Conservation (phyloP, 2,329 filamentous ascomycete species). For the Xylaria sp. region DNA sequence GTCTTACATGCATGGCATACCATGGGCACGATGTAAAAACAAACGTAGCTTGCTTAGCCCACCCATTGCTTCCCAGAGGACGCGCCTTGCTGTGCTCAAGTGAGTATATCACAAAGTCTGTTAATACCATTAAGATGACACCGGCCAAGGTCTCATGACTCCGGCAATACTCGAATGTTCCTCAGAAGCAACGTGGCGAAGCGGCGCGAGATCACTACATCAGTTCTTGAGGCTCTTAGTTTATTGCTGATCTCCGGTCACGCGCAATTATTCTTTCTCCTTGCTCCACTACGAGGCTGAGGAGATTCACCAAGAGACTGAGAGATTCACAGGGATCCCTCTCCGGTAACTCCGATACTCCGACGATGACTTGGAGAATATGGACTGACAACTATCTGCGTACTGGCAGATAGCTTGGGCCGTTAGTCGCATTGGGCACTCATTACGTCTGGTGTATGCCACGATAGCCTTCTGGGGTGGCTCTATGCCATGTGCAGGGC, state of each 20-base stretch:
- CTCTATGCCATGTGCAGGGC: not conserved
- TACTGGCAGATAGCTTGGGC: not conserved
- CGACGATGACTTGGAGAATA: too few species aligned
- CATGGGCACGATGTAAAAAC: too few species aligned
- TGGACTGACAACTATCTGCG: not conserved
- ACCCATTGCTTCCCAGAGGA: not conserved
- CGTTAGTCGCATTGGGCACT: constrained; percentile 6
- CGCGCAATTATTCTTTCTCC: not conserved
- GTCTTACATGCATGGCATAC: not conserved
- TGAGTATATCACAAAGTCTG: not conserved
- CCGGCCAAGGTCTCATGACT: not conserved
- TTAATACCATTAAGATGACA: not conserved
- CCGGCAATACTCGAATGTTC: not conserved
- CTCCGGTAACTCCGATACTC: not conserved
- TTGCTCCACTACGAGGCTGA: not conserved
- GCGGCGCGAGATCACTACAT: not conserved
- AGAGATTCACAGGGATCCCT: not conserved
- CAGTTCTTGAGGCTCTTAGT: too few species aligned
- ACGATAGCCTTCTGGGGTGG: not conserved
- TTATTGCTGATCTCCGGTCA: not conserved
- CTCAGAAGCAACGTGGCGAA: not conserved
- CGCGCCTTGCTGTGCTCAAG: not conserved
- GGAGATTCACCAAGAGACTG: not conserved
- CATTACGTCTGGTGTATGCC: not conserved
- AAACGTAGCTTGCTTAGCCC: not conserved